Base-by-base conservation (phyloP, 2,329 filamentous ascomycete species). In the Venturia pyrina region DNA sequence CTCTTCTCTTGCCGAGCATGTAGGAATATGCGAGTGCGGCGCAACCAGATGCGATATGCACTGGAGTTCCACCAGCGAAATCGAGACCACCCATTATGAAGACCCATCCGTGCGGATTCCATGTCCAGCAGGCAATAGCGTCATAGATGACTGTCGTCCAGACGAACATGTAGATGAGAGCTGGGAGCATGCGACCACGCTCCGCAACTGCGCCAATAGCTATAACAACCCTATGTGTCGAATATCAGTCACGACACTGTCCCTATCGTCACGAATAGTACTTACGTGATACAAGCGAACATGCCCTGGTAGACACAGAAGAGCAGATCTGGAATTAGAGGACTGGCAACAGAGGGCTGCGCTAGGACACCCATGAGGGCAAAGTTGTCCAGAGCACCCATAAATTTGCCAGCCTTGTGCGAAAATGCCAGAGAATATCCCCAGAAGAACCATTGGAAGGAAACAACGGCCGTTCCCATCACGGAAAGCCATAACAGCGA, bases 391-490 rank as follows among this genome's bases (percentile, higher is more conserved):
- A 96, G 80, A 71, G 92, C 83, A 67, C 91, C 91, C 68, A 96
- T 90, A 75, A 86, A 96, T 53, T 81, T 84, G 60, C 88, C 87
- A 34, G 89, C 89, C 1, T 83, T 82, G 77, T 93, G 90, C 19
- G 90, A 95, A 75, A 93, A 95, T 61, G 89, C 86, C 13, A 95
- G 78, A 5, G 89, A 92, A 75, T 91, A 96, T 61, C 91, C 91
- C 91, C 91, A 96, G 81, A 96, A 93, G 81, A 96, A 96, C 91
- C 92, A 96, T 74, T 96, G 91, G 78, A 96, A 96, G 62, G 87
- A 88, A 68, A 92, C 86, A 69, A 96, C 86, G 13, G 86, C 89
- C 4, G 89, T 85, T 19, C 90, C 88, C 80, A 96, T 88, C 79
- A 96, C 85, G 17, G 90, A 90, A 4, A 96, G 83, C 83, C 90